Conservation (phyloP, 768 basidiomycete species). For the Russula emetica region DNA sequence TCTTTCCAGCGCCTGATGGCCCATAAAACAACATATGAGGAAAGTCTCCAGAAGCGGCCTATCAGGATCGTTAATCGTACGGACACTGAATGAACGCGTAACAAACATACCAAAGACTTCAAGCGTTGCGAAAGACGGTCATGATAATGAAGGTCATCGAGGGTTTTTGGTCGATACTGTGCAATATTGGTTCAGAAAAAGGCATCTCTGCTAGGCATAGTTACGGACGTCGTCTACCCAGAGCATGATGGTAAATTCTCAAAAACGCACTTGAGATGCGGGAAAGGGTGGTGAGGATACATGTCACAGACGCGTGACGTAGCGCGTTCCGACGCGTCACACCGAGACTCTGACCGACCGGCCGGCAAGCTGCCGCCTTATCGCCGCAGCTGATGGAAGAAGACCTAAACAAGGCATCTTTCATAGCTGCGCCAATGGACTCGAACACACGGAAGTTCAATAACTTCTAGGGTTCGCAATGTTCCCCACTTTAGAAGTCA, state of each 20-base stretch:
- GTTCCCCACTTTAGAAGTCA: not conserved
- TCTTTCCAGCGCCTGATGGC: slow-evolving; percentile 95
- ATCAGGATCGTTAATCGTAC: not conserved
- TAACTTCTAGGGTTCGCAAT: not conserved
- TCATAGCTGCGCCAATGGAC: not conserved
- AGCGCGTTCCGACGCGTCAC: slow-evolving; percentile 27
- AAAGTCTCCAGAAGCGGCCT: slow-evolving; percentile 91
- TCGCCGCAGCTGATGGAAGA: not conserved
- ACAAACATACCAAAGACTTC: slow-evolving; percentile 62
- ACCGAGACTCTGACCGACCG: slow-evolving; percentile 19
- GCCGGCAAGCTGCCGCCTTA: slow-evolving; percentile 18
- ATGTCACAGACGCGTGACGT: slow-evolving; percentile 27
- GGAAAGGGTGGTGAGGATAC: not conserved
- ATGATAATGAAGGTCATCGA: slow-evolving; percentile 90
- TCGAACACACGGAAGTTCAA: not conserved
- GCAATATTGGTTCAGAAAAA: not conserved
- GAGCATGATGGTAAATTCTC: slow-evolving; percentile 30
- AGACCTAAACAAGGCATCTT: not conserved
- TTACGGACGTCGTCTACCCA: slow-evolving; percentile 50
- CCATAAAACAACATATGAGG: slow-evolving; percentile 98
- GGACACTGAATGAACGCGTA: not conserved
- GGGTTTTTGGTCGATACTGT: slow-evolving; percentile 79
- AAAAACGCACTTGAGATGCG: too few species aligned
- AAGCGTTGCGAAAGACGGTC: slow-evolving; percentile 71
- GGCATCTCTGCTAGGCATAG: not conserved